phyloP scores from a whole-genome alignment of 23 red algal species.

The Agarophyton chilense region DNA sequence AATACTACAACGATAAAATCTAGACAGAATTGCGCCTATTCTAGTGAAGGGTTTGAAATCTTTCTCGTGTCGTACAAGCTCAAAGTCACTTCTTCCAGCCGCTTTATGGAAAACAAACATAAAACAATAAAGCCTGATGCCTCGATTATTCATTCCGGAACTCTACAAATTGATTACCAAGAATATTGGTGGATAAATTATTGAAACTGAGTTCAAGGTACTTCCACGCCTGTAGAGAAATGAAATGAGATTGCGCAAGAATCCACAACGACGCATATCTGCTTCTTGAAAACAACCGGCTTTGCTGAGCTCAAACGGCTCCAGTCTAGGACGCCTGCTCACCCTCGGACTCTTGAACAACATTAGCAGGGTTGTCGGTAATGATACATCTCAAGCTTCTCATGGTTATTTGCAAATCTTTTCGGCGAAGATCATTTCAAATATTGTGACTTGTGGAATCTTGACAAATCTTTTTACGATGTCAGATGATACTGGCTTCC shows the following conservation, averaged over 20 bases:
- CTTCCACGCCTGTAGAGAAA: slow-evolving; percentile 62
- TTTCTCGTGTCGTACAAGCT: slow-evolving; percentile 11
- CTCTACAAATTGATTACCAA: slow-evolving; percentile 19
- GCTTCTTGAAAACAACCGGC: too few species aligned
- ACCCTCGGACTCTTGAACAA: neutral
- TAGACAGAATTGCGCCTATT: slow-evolving; percentile 64
- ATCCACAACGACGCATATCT: slow-evolving; percentile 77
- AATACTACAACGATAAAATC: slow-evolving; percentile 81
- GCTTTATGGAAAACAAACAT: slow-evolving; percentile 27
- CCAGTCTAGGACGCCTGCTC: slow-evolving; percentile 22
- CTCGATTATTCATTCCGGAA: slow-evolving; percentile 49
- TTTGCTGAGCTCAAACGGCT: slow-evolving; percentile 30
- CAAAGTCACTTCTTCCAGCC: neutral
- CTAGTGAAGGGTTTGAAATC: slow-evolving; percentile 56
- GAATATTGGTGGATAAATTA: slow-evolving; percentile 45
- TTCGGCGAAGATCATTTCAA: neutral
- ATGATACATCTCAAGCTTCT: neutral
- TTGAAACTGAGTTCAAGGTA: slow-evolving; percentile 72
- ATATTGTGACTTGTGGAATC: neutral
- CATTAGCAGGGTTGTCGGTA: neutral
- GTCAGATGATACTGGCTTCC: neutral
- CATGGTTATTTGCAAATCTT: neutral
- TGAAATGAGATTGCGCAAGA: slow-evolving; percentile 58
- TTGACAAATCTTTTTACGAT: neutral
- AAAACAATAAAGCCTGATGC: slow-evolving; percentile 20